Evolutionary conservation across 1,139 yeast species (phyloP), one percentile per base, ranked within the genome.

Genomic region (Debaryomyces fabryi): DNA sequence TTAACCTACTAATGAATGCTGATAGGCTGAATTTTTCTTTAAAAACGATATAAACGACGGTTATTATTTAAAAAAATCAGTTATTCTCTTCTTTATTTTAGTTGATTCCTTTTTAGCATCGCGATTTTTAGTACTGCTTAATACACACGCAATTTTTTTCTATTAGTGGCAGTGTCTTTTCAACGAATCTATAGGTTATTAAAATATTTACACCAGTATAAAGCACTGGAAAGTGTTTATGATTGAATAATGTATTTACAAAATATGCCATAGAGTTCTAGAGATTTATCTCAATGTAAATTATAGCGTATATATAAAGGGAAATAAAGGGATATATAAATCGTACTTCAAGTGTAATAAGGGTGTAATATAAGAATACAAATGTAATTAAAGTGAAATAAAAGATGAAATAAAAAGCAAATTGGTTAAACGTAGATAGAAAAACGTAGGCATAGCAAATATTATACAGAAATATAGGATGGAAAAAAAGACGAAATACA

Each of bases 131-230:
- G 9, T 20, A 20, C 13, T 18, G 12, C 16, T 32, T 32, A 32
- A 16, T 16, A 32, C 18, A 18, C 37, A 20, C 38, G 25, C 24
- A 27, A 29, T 20, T 27, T 27, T 27, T 39, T 39, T 38, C 18
- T 27, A 21, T 15, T 25, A 25, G 42, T 25, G 42, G 42, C 42
- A 39, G 42, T 39, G 42, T 18, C 10, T 18, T 29, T 27, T 18
- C 1, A 29, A n/a, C 4, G 2, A 4, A 35, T 18, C 13, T 16
- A 20, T 4, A 20, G 13, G 12, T 13, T n/a, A 2, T 7, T 15
- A 6, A 34, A 34, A 20, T 8, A 35, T 6, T 20, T 16, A 18
- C 13, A 35, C 23, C n/a, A 20, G 3, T 18, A 35, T 8, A 35
- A 18, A 21, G 35, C 16, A 16, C 8, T 32, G 6, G 16, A 32